Base-by-base conservation (phyloP, 805 yeast genomes). In the Jamesozyma jinghongensis region DNA sequence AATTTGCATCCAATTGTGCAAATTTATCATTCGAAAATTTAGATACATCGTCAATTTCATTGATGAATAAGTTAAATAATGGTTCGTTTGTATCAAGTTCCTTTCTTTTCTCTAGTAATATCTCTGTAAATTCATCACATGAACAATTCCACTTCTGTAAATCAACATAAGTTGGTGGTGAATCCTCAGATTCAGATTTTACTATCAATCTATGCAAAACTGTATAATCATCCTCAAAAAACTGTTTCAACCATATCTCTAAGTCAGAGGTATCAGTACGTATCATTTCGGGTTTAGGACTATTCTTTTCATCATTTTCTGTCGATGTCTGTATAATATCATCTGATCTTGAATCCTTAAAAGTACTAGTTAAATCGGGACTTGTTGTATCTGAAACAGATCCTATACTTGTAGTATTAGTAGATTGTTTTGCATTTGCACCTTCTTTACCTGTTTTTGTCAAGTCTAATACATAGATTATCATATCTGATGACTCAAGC, bases 121-220 rank as follows among this genome's bases (percentile, higher is more conserved):
- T 46, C 17, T 50, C 45, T 14, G 50, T 43, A 43, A 41, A 61
- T 34, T 61, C 65, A 10, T 47, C 47, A 36, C 67, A 62, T 2
- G 65, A 56, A 40, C 67, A 62, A 18, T 49, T 50, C 63, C 65
- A 60, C 28, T 51, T 46, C 5, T 44, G 41, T 8, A 61, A 35
- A 41, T 61, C 64, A 3, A 58, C 61, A 34, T 49, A 54, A 2
- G 56, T 50, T 10, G 61, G 57, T 11, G 52, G 41, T n/a, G 22
- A 16, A 17, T 37, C 29, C 14, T 47, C 47, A n/a, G 40, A 29
- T 18, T 43, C 46, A 2, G 50, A 40, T 41, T 52, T 54, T 3
- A 57, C 56, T 20, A 57, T 53, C 11, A 57, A 40, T 31, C 62
- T 46, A 34, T 48, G 40, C 2, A 49, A 32, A 4, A 48, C 22